Base-by-base conservation (phyloP, 805 yeast genomes). In the Saturnispora saitoi region DNA sequence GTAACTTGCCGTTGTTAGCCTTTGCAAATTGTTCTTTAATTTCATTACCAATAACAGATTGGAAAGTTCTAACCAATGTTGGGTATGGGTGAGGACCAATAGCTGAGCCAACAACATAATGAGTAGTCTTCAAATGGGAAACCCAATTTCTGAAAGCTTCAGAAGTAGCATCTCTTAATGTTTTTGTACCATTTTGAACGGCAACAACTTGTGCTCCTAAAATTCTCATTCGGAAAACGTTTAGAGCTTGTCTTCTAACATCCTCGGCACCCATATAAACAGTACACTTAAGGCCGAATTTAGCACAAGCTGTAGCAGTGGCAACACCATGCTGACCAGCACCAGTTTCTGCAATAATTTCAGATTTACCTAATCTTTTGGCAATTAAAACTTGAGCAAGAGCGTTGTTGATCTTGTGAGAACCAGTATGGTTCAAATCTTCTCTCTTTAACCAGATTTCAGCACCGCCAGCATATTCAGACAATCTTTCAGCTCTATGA, bases 41-140 rank as follows among this genome's bases (percentile, higher is more conserved):
- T 72, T 93, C 99, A 46, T 80, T 75, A 58, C 99, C 99, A 68
- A 93, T 93, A 31, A 93, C 95, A 64, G 90, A 80, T 75, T 93
- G 99, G 88, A 93, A 90, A 15, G 99, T 91, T 71, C 98, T 84
- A 31, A 93, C 99, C 66, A 93, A 76, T 17, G 95, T 89, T 54
- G 99, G 99, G 73, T 89, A 93, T 43, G 99, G 99, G 67, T 93
- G 98, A 36, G 99, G 99, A 34, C 99, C 99, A 63, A 93, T 91
- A 41, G 98, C 99, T 2, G 97, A 88, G 46, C 99, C 99, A 46
- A 93, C 95, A 54, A 91, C 84, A 65, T 91, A 93, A 68, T 93
- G 97, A 7, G 99, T 93, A 34, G 86, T 71, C 55, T 80, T 73
- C 55, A 93, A 73, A 58, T 90, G 77, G 3, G 96, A 80, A 43